Evolutionary conservation across 139 green algal species (phyloP).

Genomic region (Deuterostichococcus epilithicus): DNA sequence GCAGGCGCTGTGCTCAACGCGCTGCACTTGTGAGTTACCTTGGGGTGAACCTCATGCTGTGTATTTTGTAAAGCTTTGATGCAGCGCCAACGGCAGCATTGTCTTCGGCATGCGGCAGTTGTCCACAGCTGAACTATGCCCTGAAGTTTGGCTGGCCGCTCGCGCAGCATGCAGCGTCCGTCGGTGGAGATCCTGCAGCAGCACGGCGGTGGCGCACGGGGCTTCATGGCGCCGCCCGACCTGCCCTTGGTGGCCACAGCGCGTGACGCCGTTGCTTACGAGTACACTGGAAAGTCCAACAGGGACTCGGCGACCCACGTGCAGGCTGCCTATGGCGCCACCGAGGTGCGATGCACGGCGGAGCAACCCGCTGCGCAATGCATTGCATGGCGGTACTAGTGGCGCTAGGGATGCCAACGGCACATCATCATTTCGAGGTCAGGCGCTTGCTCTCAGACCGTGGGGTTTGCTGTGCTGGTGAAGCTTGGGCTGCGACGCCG

Average conservation of each 20-base stretch:
- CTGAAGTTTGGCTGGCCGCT: too few relatives aligned
- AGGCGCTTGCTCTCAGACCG: too few relatives aligned
- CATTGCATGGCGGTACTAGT: conserved; percentile 20
- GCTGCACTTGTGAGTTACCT: conserved; percentile 51
- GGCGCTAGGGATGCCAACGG: too few relatives aligned
- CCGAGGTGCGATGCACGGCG: conserved; percentile 13
- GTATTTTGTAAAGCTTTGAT: too few relatives aligned
- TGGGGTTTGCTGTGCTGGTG: too few relatives aligned
- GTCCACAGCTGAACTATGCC: too few relatives aligned
- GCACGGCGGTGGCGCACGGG: conserved; percentile 13
- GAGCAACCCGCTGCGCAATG: too few relatives aligned
- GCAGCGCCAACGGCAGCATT: neutral
- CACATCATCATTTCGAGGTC: too few relatives aligned
- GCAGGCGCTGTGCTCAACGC: conserved; percentile 34
- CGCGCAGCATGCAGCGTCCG: conserved; percentile 48
- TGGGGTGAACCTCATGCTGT: too few relatives aligned
- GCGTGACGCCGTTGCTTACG: conserved; percentile 54
- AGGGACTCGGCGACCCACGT: conserved; percentile 34
- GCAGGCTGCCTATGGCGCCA: conserved; percentile 1
- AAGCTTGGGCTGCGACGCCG: too few relatives aligned
- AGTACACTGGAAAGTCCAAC: conserved; percentile 40
- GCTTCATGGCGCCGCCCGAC: conserved; percentile 38
- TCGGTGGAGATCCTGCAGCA: conserved; percentile 28
- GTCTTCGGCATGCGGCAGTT: too few relatives aligned
- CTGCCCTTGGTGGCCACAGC: conserved; percentile 42